Evolutionary conservation across 768 basidiomycete species (phyloP), one percentile per base, ranked within the genome.

Genomic region (Rhizopogon vinicolor): DNA sequence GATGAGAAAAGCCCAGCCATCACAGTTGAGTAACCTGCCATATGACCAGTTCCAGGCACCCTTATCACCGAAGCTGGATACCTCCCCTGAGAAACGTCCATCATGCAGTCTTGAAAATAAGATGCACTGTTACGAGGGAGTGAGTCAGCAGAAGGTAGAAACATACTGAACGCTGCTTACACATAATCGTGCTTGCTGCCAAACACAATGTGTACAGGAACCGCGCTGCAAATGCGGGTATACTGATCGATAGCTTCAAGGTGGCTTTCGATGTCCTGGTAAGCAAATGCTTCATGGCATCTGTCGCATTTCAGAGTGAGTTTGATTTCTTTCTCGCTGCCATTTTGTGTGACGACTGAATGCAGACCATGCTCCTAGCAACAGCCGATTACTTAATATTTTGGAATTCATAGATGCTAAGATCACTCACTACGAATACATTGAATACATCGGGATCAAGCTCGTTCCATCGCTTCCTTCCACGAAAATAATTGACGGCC

Each of bases 131-230:
- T 6, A 18, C 43, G 31, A 35, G n/a, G 51, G 13, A 51, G 25
- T 16, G 54, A 35, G n/a, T 22, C 28, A 59, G 43, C 41, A 42
- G 31, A 25, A 52, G 29, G 12, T 46, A 19, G 52, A 35, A 42
- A 50, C 19, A 35, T 12, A 18, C 33, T 48, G 13, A 48, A 14
- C 7, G 7, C 7, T 48, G 33, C 73, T 55, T 60, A 80, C 79
- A 80, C 65, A n/a, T 78, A 58, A 41, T 79, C 75, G 35, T 72
- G 70, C n/a, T 65, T 62, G 6, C 63, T 67, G 29, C 77, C 78
- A 75, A 78, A 81, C n/a, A 82, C 72, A 28, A 79, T 46, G 59
- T 82, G 80, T 7, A 79, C 58, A 18, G 79, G 76, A 7, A 78
- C 43, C 1, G 60, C 55, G 48, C 60, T 61, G 45, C 71, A 73